Evolutionary conservation across 208 protist species (phyloP).

Genomic region (Trypanosoma congolense): DNA sequence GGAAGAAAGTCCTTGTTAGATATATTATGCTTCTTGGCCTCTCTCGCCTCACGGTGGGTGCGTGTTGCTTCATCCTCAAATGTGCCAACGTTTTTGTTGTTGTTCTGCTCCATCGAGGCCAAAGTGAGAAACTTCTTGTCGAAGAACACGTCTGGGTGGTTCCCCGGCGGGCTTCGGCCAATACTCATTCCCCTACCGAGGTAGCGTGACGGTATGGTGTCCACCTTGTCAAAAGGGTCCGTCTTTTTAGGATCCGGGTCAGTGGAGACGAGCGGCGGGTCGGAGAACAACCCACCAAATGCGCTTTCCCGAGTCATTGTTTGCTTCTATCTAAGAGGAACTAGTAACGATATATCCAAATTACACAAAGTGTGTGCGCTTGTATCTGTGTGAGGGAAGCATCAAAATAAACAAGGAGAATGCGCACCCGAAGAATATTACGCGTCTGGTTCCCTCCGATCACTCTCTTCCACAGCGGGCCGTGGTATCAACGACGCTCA

Average conservation of each 20-base stretch:
- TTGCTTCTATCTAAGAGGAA: no score
- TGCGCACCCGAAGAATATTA: no score
- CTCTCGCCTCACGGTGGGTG: conserved; percentile 24
- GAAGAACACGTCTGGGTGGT: conserved; percentile 54
- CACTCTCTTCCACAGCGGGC: no score
- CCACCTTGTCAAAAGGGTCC: conserved; percentile 78
- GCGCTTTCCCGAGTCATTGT: conserved; percentile 67
- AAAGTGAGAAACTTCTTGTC: conserved; percentile 76
- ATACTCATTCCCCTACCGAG: conserved; percentile 69
- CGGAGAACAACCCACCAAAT: conserved; percentile 84
- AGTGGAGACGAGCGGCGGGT: conserved; percentile 69
- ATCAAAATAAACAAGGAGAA: no score
- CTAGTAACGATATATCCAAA: no score
- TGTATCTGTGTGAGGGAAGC: no score
- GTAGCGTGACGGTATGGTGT: conserved; percentile 74
- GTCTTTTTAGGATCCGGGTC: conserved; percentile 66
- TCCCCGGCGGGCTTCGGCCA: conserved; percentile 32
- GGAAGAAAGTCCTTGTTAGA: conserved; percentile 64
- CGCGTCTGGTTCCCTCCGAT: no score
- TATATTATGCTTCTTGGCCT: conserved; percentile 39
- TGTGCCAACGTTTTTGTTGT: conserved; percentile 37
- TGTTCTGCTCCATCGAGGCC: conserved; percentile 72
- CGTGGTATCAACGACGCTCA: no score
- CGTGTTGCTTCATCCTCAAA: conserved; percentile 37
- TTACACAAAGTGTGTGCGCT: no score